These are phyloP conservation scores for Starmerella roubikii DNA, from an alignment of 805 yeast species.

Conservation along the genomic window DNA sequence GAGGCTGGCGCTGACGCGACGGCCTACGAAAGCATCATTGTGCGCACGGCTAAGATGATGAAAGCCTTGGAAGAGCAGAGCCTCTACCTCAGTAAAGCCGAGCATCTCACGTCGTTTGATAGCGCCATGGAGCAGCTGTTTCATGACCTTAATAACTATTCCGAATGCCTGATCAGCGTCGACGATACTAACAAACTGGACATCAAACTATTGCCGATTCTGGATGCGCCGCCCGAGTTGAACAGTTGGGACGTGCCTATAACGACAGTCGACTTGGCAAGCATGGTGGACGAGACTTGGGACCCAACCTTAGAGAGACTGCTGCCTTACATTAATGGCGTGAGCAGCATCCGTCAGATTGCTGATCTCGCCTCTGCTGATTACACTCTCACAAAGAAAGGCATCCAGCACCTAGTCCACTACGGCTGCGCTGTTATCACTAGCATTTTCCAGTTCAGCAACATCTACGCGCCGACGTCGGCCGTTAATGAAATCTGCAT, in stretches of 20 bases:
- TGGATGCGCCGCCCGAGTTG: conserved; percentile 65
- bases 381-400: conserved; percentile 60
- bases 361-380: conserved; percentile 73
- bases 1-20: conserved; percentile 66
- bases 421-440: conserved; percentile 71
- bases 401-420: conserved; percentile 82
- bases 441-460: conserved; percentile 81
- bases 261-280: conserved; percentile 61
- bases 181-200: conserved; percentile 83
- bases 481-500: conserved; percentile 53
- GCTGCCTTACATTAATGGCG: conserved; percentile 74
- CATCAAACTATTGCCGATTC: conserved; percentile 83
- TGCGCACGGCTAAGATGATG: conserved; percentile 77
- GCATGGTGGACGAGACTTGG: conserved; percentile 81
- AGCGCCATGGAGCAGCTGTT: conserved; percentile 77
- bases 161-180: conserved; percentile 89
- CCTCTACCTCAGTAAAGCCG: conserved; percentile 46
- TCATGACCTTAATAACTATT: conserved; percentile 87
- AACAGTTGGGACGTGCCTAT: conserved; percentile 81
- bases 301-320: conserved; percentile 92
- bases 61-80: conserved; percentile 82
- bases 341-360: conserved; percentile 67
- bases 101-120: conserved; percentile 43
- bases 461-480: conserved; percentile 80
- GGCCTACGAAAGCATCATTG: conserved; percentile 75